phyloP scores from a whole-genome alignment of 2,329 filamentous ascomycete genomes.

The Epichloe gansuensis region DNA sequence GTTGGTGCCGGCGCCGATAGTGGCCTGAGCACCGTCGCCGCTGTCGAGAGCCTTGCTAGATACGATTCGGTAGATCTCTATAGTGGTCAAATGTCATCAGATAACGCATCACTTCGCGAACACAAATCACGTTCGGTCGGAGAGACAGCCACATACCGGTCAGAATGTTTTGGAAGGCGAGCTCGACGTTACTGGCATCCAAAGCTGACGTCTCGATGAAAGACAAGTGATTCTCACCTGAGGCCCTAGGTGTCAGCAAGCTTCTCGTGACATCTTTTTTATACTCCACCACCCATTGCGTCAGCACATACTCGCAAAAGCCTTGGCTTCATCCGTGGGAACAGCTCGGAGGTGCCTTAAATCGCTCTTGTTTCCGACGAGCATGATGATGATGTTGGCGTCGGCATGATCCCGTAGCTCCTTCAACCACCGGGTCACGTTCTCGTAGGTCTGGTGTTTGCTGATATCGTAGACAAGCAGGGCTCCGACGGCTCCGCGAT shows the following conservation, averaged over 20 bases:
- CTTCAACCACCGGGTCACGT: conserved; percentile 97
- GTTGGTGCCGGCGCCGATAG: conserved; percentile 66
- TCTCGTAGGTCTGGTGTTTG: conserved; percentile 99
- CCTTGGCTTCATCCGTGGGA: conserved; percentile 93
- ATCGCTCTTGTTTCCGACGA: conserved; percentile 99
- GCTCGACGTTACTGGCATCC: conserved; percentile 96
- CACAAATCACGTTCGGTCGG: not conserved
- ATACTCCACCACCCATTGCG: not conserved
- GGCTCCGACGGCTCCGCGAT: conserved; percentile 91
- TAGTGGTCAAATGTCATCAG: conserved; percentile 4
- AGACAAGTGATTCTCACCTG: conserved; percentile 93
- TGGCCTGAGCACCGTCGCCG: conserved; percentile 68
- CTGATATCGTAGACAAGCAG: conserved; percentile 98
- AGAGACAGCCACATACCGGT: conserved; percentile 53
- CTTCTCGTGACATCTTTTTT: not conserved
- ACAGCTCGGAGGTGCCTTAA: conserved; percentile 95
- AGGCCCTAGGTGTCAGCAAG: conserved; percentile 5
- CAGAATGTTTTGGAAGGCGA: conserved; percentile 98
- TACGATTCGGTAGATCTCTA: conserved; percentile 99
- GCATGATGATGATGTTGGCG: conserved; percentile 98
- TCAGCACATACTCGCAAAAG: conserved; percentile 70
- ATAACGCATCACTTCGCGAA: not conserved
- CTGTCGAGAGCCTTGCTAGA: conserved; percentile 94
- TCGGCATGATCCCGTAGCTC: conserved; percentile 96
- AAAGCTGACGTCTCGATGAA: conserved; percentile 99